phyloP scores from a whole-genome alignment of 495 filamentous ascomycete species.

The Penicillium daleae region DNA sequence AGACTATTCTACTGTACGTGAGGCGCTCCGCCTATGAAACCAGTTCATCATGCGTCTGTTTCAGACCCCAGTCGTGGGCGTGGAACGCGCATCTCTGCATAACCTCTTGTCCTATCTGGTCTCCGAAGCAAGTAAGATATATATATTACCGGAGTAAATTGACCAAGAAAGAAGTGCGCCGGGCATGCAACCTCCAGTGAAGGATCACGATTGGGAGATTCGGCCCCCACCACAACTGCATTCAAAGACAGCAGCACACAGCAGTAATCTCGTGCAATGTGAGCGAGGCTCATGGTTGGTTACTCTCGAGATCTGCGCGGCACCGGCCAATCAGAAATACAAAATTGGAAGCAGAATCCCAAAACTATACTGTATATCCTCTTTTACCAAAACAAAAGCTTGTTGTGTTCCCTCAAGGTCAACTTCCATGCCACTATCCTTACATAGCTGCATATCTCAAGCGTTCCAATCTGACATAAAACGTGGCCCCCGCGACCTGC shows the following conservation, averaged over 20 bases:
- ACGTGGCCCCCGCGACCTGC: conserved; percentile 6
- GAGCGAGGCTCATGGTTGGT: neutral
- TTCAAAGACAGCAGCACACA: neutral
- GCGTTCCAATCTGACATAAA: conserved; percentile 8
- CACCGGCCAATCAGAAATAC: neutral
- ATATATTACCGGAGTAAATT: neutral
- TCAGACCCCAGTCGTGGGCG: neutral
- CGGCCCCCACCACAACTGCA: neutral
- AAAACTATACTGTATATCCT: neutral
- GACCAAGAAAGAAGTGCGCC: neutral
- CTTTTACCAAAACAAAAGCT: too few species aligned
- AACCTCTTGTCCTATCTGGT: neutral
- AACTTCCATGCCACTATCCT: neutral
- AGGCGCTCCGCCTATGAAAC: neutral
- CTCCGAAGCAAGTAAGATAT: neutral
- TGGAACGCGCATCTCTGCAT: neutral
- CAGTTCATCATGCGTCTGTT: neutral
- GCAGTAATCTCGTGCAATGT: conserved; percentile 2
- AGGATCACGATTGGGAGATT: neutral
- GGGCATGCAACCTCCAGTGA: neutral
- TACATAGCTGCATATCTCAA: neutral
- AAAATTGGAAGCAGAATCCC: neutral
- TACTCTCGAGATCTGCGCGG: neutral
- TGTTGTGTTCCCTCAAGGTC: too few species aligned
- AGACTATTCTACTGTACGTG: neutral